Conservation (phyloP, 495 filamentous ascomycete species). For the Aspergillus incahuasiensis region DNA sequence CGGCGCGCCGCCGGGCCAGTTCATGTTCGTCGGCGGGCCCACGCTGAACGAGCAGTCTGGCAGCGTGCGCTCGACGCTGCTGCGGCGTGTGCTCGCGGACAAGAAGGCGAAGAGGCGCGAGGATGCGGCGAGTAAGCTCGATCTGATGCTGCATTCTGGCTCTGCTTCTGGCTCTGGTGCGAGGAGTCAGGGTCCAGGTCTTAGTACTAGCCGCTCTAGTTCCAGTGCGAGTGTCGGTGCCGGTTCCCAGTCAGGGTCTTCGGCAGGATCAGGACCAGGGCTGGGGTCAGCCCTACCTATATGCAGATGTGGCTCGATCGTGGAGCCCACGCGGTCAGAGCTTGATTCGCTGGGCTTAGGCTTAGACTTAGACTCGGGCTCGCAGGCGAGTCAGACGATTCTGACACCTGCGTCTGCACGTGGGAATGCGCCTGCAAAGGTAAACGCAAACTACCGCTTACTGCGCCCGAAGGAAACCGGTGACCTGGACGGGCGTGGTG, state of each 20-base stretch:
- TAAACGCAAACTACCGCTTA: no score
- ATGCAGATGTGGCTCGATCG: not conserved
- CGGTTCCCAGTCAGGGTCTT: no score
- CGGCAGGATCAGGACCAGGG: not conserved
- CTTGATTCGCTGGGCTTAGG: not conserved
- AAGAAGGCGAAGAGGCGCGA: not conserved
- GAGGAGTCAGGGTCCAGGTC: not conserved
- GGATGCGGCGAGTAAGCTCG: not conserved
- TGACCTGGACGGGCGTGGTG: no score
- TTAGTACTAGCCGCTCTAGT: no score
- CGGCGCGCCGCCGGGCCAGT: not conserved
- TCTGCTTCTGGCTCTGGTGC: no score
- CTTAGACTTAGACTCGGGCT: no score
- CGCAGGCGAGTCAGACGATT: not conserved
- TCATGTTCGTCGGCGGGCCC: conserved; percentile 7
- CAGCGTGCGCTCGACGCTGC: not conserved
- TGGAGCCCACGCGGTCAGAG: not conserved
- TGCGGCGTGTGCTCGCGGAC: not conserved
- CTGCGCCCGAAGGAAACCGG: no score
- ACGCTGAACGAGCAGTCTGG: conserved; percentile 1
- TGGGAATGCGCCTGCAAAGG: no score
- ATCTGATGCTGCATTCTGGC: conserved; percentile 6
- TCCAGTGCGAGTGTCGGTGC: no score
- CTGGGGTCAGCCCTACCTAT: not conserved
- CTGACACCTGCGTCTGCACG: no score